Conservation (phyloP, 2,329 filamentous ascomycete genomes). For the Ceratocystis cacaofunesta region DNA sequence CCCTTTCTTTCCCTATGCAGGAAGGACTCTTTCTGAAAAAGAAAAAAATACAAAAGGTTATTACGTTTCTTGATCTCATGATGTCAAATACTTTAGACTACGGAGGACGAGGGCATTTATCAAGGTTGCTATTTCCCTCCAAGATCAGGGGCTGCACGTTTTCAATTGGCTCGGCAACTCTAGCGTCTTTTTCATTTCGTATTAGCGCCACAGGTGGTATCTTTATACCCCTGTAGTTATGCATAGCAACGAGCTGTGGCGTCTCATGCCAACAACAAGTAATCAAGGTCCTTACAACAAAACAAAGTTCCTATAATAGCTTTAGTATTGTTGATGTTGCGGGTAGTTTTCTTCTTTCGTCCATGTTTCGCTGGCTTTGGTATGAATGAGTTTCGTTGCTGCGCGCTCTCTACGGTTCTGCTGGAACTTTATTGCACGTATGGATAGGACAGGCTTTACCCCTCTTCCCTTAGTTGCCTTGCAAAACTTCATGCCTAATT, state of each 20-base stretch:
- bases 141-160: neutral
- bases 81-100: neutral
- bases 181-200: neutral
- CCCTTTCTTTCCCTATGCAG: neutral
- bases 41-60: neutral
- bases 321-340: neutral
- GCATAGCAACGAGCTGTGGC: neutral
- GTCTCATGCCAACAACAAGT: neutral
- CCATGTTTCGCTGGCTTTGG: too few species aligned
- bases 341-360: neutral
- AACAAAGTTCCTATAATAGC: neutral
- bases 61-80: neutral
- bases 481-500: too few species aligned
- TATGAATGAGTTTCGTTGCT: too few species aligned
- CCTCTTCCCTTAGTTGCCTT: too few species aligned
- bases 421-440: too few species aligned
- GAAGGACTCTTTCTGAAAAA: neutral
- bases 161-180: slow-evolving; percentile 4
- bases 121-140: neutral
- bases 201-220: neutral
- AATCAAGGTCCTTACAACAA: neutral
- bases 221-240: neutral
- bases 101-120: too few species aligned
- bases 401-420: too few species aligned
- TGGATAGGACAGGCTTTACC: too few species aligned